Evolutionary conservation across 2,329 filamentous ascomycete species (phyloP).

Genomic region (Colletotrichum melonis): DNA sequence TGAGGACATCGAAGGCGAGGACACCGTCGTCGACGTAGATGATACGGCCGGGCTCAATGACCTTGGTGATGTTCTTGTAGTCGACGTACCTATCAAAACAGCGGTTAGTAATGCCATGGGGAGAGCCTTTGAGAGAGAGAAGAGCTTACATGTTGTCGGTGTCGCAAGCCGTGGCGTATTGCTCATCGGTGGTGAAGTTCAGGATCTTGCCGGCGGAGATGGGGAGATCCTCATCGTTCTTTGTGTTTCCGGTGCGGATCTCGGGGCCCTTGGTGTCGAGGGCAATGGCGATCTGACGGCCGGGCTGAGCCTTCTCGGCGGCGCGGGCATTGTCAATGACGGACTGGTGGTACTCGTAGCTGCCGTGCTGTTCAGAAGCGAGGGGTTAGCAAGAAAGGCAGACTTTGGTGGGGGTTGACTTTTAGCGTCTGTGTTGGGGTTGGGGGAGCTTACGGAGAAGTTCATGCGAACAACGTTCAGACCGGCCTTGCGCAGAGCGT

Average conservation of each 20-base stretch:
- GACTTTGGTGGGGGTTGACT: background rate
- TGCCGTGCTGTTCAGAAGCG: conserved; percentile 67
- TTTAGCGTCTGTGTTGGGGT: background rate
- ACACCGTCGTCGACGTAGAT: conserved; percentile 99
- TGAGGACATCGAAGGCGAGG: conserved; percentile 92
- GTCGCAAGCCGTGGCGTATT: conserved; percentile 86
- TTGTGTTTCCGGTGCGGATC: conserved; percentile 74
- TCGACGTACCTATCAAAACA: conserved; percentile 80
- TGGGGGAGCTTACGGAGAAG: conserved; percentile 70
- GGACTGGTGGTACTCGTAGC: conserved; percentile 97
- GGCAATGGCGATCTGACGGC: conserved; percentile 94
- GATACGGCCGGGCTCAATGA: conserved; percentile 88
- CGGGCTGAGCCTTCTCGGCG: conserved; percentile 81
- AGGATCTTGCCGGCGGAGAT: conserved; percentile 86
- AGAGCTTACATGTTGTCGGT: conserved; percentile 88
- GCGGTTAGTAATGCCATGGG: background rate
- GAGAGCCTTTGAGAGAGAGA: conserved; percentile 19
- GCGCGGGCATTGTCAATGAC: conserved; percentile 96
- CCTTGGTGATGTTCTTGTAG: conserved; percentile 99
- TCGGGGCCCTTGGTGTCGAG: conserved; percentile 78
- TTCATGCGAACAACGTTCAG: conserved; percentile 99
- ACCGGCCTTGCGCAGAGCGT: conserved; percentile 88
- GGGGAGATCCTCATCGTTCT: conserved; percentile 89
- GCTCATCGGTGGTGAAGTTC: conserved; percentile 97
- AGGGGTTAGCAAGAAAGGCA: conserved; percentile 17